A percentile compares a stretch with the other conserved stretches of the same genome.
These are phyloP conservation scores for Nannizzia gypsea DNA, from an alignment of 2,329 filamentous ascomycete genomes.

Conservation along the genomic window DNA sequence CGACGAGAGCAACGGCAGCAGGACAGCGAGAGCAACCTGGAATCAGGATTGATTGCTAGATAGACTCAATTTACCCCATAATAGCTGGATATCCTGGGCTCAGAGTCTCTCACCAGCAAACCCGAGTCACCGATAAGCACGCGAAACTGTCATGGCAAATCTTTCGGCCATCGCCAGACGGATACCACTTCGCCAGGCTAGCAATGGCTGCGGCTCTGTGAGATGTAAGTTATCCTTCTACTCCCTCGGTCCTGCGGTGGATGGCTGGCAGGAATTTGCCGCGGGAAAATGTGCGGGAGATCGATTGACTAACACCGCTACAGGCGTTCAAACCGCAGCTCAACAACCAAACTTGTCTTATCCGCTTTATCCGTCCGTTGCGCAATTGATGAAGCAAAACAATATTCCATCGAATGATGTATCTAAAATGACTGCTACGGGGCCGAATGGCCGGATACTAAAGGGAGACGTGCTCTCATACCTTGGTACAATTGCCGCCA, in stretches of 20 bases:
- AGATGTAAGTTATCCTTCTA: not conserved
- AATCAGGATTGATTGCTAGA: not conserved
- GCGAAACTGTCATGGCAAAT: not conserved
- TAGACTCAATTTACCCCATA: not conserved
- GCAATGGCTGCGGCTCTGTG: not conserved
- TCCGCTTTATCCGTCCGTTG: conserved; percentile 61
- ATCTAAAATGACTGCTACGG: conserved; percentile 72
- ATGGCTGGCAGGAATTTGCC: not conserved
- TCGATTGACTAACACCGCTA: not conserved
- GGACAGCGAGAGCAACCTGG: not conserved
- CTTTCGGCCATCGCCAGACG: not conserved
- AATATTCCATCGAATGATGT: conserved; percentile 64
- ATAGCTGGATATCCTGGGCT: not conserved
- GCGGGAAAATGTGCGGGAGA: not conserved
- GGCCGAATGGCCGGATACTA: conserved; percentile 74
- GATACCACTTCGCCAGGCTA: not conserved
- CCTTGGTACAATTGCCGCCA: conserved; percentile 61
- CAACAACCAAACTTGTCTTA: conserved; percentile 32
- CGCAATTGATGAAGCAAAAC: conserved; percentile 67
- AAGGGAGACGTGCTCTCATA: conserved; percentile 94
- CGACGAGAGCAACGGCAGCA: not conserved
- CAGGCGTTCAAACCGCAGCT: conserved; percentile 1
- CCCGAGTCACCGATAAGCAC: not conserved
- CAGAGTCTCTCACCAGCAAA: not conserved
- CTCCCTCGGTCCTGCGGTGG: too few species aligned